Evolutionary conservation across 2,329 filamentous ascomycete genomes (phyloP).

Genomic region (Sporothrix inflata): DNA sequence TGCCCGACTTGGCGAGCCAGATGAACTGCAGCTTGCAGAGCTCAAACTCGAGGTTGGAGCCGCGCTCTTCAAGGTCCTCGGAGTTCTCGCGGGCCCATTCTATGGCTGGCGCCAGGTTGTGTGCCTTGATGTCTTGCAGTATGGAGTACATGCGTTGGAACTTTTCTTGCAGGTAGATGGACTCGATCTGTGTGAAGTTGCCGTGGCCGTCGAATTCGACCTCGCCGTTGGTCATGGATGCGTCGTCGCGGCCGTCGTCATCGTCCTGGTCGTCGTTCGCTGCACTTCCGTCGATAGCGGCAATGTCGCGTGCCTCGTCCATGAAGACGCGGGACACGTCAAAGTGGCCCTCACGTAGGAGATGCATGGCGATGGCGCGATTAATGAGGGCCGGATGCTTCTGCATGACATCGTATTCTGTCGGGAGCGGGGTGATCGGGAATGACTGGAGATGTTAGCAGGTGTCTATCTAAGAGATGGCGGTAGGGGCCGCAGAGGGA

Average conservation of each 20-base stretch:
- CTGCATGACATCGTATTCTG: slow-evolving; percentile 78
- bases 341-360: slow-evolving; percentile 93
- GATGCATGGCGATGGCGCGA: slow-evolving; percentile 92
- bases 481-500: not conserved
- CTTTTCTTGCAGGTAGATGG: slow-evolving; percentile 71
- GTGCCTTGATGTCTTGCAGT: slow-evolving; percentile 72
- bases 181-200: slow-evolving; percentile 57
- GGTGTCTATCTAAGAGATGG: too few relatives aligned
- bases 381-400: slow-evolving; percentile 80
- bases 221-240: slow-evolving; percentile 36
- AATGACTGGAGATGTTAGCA: slow-evolving; percentile 40
- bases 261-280: not conserved
- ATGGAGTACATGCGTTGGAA: slow-evolving; percentile 93
- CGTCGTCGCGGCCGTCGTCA: slow-evolving; percentile 26
- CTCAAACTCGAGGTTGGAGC: slow-evolving; percentile 94
- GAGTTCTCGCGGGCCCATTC: slow-evolving; percentile 79
- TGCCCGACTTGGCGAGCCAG: slow-evolving; percentile 71
- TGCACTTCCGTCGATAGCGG: slow-evolving; percentile 32
- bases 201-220: slow-evolving; percentile 36
- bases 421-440: slow-evolving; percentile 66
- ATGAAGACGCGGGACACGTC: slow-evolving; percentile 84
- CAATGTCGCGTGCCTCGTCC: slow-evolving; percentile 58
- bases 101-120: slow-evolving; percentile 81
- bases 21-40: slow-evolving; percentile 88
- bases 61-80: slow-evolving; percentile 71